Conservation (phyloP, 176 grass and related monocot species). For the Musa acuminata region DNA sequence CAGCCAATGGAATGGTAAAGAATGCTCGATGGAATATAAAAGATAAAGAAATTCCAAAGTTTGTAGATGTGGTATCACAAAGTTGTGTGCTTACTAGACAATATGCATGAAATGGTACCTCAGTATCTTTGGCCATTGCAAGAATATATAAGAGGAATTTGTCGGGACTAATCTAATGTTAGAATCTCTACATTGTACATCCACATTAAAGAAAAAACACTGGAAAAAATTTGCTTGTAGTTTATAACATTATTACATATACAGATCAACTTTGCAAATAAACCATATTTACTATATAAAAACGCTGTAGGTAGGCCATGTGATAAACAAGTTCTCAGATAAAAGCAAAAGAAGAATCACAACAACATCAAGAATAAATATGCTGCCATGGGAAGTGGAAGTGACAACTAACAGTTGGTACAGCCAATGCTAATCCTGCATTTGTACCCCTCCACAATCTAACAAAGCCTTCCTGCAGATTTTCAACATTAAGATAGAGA, state of each 20-base stretch:
- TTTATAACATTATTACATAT: too few relatives aligned
- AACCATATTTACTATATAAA: too few relatives aligned
- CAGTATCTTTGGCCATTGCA: too few relatives aligned
- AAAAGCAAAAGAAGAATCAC: not conserved
- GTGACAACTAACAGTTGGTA: constrained; percentile 60
- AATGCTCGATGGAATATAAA: too few relatives aligned
- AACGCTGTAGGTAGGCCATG: too few relatives aligned
- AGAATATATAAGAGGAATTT: not conserved
- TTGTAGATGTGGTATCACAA: not conserved
- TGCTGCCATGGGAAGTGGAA: not conserved
- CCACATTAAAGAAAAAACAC: not conserved
- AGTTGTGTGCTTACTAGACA: not conserved
- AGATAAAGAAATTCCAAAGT: too few relatives aligned
- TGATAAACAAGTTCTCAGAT: not conserved
- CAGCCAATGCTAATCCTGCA: constrained; percentile 86
- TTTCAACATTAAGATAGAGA: constrained; percentile 6
- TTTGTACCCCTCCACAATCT: constrained; percentile 94
- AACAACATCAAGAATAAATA: not conserved
- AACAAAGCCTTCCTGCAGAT: constrained; percentile 70
- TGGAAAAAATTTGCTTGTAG: too few relatives aligned
- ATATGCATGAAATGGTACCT: not conserved
- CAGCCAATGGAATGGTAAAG: too few relatives aligned
- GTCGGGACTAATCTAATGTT: not conserved
- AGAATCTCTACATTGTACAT: not conserved
- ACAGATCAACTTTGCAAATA: too few relatives aligned